These are phyloP conservation scores for Pythium folliculosum DNA, from an alignment of 352 stramenopile species.

Conservation along the genomic window DNA sequence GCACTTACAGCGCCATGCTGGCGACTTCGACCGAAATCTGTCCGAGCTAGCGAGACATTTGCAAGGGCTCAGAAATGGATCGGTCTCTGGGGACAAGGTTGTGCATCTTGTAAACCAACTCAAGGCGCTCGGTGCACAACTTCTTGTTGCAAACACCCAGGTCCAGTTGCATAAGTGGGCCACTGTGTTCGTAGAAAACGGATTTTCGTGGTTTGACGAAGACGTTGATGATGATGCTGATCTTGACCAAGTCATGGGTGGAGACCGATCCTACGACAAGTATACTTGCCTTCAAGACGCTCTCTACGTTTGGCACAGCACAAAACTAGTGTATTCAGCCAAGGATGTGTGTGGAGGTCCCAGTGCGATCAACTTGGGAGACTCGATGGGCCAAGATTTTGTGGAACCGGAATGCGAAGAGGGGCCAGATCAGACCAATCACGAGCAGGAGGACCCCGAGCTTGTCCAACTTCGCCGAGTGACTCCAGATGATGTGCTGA, in stretches of 20 bases:
- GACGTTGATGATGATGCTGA: constrained; percentile 36
- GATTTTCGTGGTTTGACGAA: constrained; percentile 66
- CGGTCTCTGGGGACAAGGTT: constrained; percentile 22
- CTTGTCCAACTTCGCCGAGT: constrained; percentile 40
- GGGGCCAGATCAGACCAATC: not conserved
- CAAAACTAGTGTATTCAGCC: constrained; percentile 56
- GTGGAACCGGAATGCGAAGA: constrained; percentile 7
- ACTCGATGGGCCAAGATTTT: not conserved
- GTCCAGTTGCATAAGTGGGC: constrained; percentile 82
- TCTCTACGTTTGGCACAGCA: constrained; percentile 70
- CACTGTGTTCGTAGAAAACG: constrained; percentile 63
- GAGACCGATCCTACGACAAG: constrained; percentile 73
- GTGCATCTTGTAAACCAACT: constrained; percentile 55
- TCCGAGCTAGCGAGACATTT: constrained; percentile 22
- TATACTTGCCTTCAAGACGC: constrained; percentile 83
- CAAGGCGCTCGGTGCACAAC: constrained; percentile 45
- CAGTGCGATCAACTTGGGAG: not conserved
- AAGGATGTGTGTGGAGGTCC: constrained; percentile 34
- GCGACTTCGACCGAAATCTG: constrained; percentile 22
- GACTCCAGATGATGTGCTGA: constrained; percentile 47
- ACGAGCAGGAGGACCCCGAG: not conserved
- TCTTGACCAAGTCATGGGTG: constrained; percentile 12
- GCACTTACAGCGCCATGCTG: constrained; percentile 9
- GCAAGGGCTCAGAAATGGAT: constrained; percentile 5
- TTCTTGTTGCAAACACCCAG: constrained; percentile 62